A percentile compares a stretch with the other conserved stretches of the same genome.
phyloP scores from a whole-genome alignment of 2,329 filamentous ascomycete species.

The Eurotiales sp. region DNA sequence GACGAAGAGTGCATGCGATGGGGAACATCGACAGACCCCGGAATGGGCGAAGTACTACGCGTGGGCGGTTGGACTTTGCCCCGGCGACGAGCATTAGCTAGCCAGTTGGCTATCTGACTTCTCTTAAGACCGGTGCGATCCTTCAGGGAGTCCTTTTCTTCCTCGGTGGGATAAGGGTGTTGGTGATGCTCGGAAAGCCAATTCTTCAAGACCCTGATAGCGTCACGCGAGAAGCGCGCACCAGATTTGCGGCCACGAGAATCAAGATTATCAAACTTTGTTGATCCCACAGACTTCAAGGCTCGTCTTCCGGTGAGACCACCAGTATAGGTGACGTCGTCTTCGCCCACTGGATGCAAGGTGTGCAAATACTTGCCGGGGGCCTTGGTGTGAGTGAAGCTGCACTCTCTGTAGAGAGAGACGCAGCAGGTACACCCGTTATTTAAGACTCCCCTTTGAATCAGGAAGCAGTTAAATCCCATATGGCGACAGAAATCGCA shows the following conservation, averaged over 20 bases:
- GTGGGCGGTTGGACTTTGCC: constrained; percentile 67
- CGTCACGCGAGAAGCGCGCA: constrained; percentile 74
- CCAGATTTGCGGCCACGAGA: constrained; percentile 58
- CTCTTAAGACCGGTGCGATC: constrained; percentile 75
- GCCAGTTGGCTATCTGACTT: constrained; percentile 85
- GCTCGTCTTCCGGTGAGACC: constrained; percentile 37
- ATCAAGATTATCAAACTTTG: constrained; percentile 35
- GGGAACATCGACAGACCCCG: constrained; percentile 72
- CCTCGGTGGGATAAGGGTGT: constrained; percentile 83
- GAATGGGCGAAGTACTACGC: constrained; percentile 65
- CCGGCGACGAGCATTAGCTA: constrained; percentile 80
- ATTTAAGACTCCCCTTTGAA: constrained; percentile 41
- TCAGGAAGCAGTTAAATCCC: constrained; percentile 47
- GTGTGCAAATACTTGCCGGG: constrained; percentile 42
- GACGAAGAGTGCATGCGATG: constrained; percentile 40
- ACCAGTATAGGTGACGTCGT: constrained; percentile 36
- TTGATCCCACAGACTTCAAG: constrained; percentile 37
- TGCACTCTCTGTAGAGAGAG: constrained; percentile 46
- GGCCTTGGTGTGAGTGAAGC: constrained; percentile 41
- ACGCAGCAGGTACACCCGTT: constrained; percentile 47
- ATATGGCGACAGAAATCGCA: constrained; percentile 45
- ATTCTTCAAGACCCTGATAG: constrained; percentile 74
- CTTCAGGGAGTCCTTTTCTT: constrained; percentile 78
- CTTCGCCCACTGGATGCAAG: constrained; percentile 43
- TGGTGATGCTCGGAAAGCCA: constrained; percentile 78